Evolutionary conservation across 2,329 filamentous ascomycete species (phyloP).

Genomic region (Fusarium proliferatum): DNA sequence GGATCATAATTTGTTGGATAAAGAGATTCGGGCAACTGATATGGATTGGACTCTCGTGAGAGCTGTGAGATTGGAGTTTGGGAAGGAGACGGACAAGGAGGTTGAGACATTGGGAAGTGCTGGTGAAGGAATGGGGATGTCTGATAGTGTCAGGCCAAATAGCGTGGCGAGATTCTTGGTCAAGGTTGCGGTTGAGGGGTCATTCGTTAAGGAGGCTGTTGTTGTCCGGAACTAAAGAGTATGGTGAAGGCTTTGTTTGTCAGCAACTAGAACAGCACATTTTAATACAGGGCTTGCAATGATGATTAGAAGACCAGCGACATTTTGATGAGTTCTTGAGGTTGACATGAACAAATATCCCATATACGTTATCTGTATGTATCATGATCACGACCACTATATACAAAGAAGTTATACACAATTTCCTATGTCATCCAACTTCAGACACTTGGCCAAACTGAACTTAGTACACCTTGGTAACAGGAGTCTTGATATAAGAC

Average conservation of each 20-base stretch:
- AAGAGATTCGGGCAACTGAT: constrained; percentile 49
- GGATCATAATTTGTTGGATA: constrained; percentile 52
- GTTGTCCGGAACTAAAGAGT: constrained; percentile 19
- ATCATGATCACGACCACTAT: not conserved
- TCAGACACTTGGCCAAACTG: not conserved
- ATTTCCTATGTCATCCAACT: not conserved
- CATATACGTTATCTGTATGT: not conserved
- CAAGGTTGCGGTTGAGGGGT: constrained; percentile 46
- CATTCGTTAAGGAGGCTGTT: constrained; percentile 34
- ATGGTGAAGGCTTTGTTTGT: rapidly evolving
- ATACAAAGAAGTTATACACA: not conserved
- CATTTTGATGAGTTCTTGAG: no score
- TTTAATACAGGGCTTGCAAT: no score
- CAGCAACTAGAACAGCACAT: rapidly evolving
- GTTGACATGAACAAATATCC: not conserved
- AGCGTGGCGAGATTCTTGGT: constrained; percentile 50
- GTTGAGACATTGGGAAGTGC: constrained; percentile 46
- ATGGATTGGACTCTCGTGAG: constrained; percentile 54
- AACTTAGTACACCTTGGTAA: constrained; percentile 38
- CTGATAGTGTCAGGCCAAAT: constrained; percentile 44
- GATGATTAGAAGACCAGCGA: no score
- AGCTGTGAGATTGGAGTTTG: constrained; percentile 47
- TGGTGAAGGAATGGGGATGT: constrained; percentile 48
- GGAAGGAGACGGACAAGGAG: constrained; percentile 15
- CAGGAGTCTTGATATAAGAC: constrained; percentile 43